Conservation (phyloP, 1,139 yeast species). For the Meyerozyma smithsonii region DNA sequence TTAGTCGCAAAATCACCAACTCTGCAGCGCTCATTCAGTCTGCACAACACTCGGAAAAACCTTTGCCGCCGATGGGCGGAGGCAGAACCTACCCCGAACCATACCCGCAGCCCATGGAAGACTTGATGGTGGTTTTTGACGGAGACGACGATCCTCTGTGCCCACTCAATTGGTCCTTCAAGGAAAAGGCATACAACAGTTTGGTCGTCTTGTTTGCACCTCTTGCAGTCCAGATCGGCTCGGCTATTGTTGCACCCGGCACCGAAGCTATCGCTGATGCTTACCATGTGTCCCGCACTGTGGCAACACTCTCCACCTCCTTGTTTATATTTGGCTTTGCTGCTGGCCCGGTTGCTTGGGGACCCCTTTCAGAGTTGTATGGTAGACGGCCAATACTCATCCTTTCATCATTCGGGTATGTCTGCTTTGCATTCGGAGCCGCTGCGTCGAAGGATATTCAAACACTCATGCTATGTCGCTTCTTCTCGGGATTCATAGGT, state of each 20-base stretch:
- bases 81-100: too few species aligned
- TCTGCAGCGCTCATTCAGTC: background rate
- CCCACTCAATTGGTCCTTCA: constrained; percentile 4
- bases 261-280: background rate
- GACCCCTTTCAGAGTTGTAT: constrained; percentile 4
- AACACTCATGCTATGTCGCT: constrained; percentile 5
- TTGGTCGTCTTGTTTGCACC: background rate
- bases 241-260: constrained; percentile 2
- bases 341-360: constrained; percentile 5
- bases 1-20: background rate
- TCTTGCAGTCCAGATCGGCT: constrained; percentile 1
- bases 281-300: constrained; percentile 3
- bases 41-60: background rate
- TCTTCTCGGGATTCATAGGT: constrained; percentile 4
- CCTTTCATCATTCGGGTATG: background rate
- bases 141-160: constrained; percentile 2
- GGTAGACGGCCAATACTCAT: constrained; percentile 1
- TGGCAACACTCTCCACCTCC: constrained; percentile 2
- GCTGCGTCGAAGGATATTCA: constrained; percentile 4
- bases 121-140: background rate
- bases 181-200: background rate
- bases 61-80: background rate
- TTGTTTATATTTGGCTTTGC: constrained; percentile 5
- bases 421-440: constrained; percentile 3
- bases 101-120: too few species aligned